Evolutionary conservation across 2,329 filamentous ascomycete genomes (phyloP).

Genomic region (Paecilomyces variotii): DNA sequence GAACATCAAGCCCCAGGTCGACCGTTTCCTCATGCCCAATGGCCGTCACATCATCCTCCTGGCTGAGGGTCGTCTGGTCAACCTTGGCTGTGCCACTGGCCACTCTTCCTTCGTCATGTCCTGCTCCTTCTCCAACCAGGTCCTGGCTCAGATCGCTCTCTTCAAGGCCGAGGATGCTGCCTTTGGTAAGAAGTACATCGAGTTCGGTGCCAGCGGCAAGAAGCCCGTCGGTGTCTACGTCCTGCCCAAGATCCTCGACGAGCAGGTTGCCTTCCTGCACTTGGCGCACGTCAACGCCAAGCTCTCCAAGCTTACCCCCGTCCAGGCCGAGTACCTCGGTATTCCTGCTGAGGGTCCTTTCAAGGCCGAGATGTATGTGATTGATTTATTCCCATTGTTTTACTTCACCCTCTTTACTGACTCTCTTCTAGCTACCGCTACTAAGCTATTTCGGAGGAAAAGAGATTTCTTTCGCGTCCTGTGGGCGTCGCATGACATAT

Average conservation of each 20-base stretch:
- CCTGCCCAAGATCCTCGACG: constrained; percentile 96
- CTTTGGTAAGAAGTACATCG: constrained; percentile 89
- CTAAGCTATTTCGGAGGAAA: constrained; percentile 40
- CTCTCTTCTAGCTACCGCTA: constrained; percentile 52
- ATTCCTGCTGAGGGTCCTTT: constrained; percentile 80
- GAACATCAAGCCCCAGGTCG: constrained; percentile 99
- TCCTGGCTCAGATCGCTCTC: constrained; percentile 97
- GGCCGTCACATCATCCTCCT: constrained; percentile 98
- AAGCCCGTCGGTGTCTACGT: constrained; percentile 90
- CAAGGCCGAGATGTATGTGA: constrained; percentile 80
- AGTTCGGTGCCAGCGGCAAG: constrained; percentile 89
- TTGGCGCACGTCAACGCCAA: constrained; percentile 89
- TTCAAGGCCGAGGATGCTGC: constrained; percentile 85
- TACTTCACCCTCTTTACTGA: constrained; percentile 7
- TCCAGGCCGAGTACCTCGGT: constrained; percentile 92
- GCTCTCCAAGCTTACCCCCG: constrained; percentile 73
- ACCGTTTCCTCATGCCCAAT: constrained; percentile 90
- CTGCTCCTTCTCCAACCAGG: constrained; percentile 99
- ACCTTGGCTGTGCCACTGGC: constrained; percentile 96
- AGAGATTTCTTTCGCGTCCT: constrained; percentile 10
- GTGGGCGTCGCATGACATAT: constrained; percentile 29
- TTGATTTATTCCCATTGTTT: not conserved
- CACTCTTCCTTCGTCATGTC: constrained; percentile 99
- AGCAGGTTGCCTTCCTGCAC: constrained; percentile 95
- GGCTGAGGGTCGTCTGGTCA: constrained; percentile 96